A percentile compares a stretch with the other conserved stretches of the same genome.
phyloP scores from a whole-genome alignment of 2,329 filamentous ascomycete genomes.

The Xylaria arbuscula region DNA sequence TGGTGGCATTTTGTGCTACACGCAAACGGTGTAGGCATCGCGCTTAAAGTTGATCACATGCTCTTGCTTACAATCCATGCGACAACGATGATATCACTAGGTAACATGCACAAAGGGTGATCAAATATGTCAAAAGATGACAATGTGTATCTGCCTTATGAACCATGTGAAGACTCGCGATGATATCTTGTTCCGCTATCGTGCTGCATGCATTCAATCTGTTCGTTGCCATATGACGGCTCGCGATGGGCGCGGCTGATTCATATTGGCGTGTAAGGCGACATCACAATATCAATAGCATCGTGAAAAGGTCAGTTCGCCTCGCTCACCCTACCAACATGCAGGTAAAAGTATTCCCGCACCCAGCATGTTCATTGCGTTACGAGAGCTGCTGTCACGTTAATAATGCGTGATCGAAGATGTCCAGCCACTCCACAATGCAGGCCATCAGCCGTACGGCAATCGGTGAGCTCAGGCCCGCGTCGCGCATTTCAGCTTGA shows the following conservation, averaged over 20 bases:
- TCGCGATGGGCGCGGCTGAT: no score
- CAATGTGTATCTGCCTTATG: neutral
- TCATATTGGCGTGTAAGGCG: no score
- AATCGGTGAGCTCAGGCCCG: neutral
- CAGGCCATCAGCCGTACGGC: constrained; percentile 5
- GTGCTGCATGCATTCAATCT: neutral
- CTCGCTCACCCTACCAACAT: neutral
- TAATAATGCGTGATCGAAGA: neutral
- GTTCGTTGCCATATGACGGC: no score
- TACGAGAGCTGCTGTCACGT: neutral
- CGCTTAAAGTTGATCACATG: neutral
- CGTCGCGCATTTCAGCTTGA: constrained; percentile 12
- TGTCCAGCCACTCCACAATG: constrained; percentile 3
- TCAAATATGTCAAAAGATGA: neutral
- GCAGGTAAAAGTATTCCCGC: neutral
- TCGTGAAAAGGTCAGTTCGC: neutral
- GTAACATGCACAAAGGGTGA: neutral
- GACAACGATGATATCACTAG: neutral
- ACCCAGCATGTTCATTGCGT: neutral
- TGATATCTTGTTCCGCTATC: neutral
- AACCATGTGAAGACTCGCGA: neutral
- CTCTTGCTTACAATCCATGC: neutral
- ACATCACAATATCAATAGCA: no score
- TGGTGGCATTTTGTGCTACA: neutral
- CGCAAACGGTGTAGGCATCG: neutral